These are phyloP conservation scores for Mycena capillaripes DNA, from an alignment of 768 basidiomycete genomes.

Conservation along the genomic window DNA sequence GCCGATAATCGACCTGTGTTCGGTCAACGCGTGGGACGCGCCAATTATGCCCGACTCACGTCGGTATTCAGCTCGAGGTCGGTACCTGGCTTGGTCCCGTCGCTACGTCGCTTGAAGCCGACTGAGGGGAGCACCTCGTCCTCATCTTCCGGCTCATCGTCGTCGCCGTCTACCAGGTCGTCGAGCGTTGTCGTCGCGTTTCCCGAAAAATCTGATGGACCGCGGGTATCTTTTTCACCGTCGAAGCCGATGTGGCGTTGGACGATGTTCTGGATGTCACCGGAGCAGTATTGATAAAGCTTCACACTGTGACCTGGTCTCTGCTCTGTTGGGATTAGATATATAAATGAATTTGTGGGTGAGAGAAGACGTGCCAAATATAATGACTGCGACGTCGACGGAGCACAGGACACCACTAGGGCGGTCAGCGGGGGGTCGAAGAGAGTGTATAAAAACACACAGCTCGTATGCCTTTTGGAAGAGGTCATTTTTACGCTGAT, in stretches of 20 bases:
- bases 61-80: constrained; percentile 33
- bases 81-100: constrained; percentile 9
- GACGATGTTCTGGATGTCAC: constrained; percentile 69
- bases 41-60: constrained; percentile 11
- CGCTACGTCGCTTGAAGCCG: constrained; percentile 29
- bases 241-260: constrained; percentile 67
- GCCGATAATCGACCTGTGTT: constrained; percentile 27
- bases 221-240: constrained; percentile 53
- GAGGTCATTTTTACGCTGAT: constrained; percentile 78
- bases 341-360: constrained; percentile 9
- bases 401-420: constrained; percentile 75
- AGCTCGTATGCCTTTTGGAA: constrained; percentile 87
- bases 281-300: constrained; percentile 79
- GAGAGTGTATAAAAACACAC: constrained; percentile 13
- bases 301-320: constrained; percentile 76
- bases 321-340: constrained; percentile 60
- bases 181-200: constrained; percentile 42
- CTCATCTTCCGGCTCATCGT: constrained; percentile 47
- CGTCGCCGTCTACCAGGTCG: constrained; percentile 44
- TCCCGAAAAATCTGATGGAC: constrained; percentile 52
- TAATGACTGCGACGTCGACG: constrained; percentile 81
- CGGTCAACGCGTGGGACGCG: neutral
- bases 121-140: constrained; percentile 35
- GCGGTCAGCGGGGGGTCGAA: neutral
- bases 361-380: constrained; percentile 66